Conservation (phyloP, 139 green algal genomes). For the Coelastrella sp. region DNA sequence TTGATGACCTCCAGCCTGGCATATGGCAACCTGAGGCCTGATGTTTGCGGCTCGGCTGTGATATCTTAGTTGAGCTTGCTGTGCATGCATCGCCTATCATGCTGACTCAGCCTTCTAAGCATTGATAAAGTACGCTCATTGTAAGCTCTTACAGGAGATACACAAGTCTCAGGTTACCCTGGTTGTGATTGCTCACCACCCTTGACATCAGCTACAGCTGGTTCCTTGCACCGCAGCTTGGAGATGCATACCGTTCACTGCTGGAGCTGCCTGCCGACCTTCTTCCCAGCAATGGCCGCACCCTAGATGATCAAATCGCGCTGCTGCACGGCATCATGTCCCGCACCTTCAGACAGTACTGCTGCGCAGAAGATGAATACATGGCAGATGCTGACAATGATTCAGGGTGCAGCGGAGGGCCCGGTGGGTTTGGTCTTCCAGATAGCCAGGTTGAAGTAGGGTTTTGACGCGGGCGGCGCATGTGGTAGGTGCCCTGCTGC, state of each 20-base stretch:
- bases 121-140: too few relatives aligned
- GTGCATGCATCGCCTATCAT: too few relatives aligned
- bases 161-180: too few relatives aligned
- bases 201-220: too few relatives aligned
- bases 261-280: constrained; percentile 39
- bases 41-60: too few relatives aligned
- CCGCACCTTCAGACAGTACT: constrained; percentile 1
- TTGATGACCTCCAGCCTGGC: too few relatives aligned
- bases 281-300: constrained; percentile 4
- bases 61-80: too few relatives aligned
- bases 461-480: not conserved
- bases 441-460: not conserved
- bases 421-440: not conserved
- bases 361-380: not conserved
- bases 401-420: not conserved
- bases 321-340: constrained; percentile 31
- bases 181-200: too few relatives aligned
- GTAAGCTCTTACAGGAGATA: too few relatives aligned
- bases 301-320: constrained; percentile 24
- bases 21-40: too few relatives aligned
- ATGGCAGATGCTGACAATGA: not conserved
- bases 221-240: not conserved
- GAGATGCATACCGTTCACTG: constrained; percentile 16
- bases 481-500: too few relatives aligned
- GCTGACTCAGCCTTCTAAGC: too few relatives aligned